These are phyloP conservation scores for Candida ovalis DNA, from an alignment of 805 yeast genomes.

Conservation along the genomic window DNA sequence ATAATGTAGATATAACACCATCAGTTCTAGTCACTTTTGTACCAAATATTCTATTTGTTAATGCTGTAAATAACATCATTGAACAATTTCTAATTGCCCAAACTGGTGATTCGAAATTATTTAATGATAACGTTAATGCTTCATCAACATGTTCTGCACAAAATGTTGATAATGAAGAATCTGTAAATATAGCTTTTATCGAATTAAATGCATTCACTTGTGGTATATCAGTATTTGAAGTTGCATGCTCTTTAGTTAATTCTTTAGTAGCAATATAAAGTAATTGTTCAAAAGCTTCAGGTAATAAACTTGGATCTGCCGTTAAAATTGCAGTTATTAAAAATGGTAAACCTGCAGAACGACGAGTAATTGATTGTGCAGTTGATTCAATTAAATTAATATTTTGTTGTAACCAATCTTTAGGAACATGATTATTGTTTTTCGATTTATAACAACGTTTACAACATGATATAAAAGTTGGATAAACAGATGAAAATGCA, in stretches of 20 bases:
- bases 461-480: slow-evolving; percentile 71
- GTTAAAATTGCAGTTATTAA: slow-evolving; percentile 71
- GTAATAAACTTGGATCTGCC: slow-evolving; percentile 43
- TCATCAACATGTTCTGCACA: slow-evolving; percentile 50
- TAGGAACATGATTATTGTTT: slow-evolving; percentile 37
- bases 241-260: slow-evolving; percentile 28
- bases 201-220: slow-evolving; percentile 94
- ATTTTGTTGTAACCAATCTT: slow-evolving; percentile 57
- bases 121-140: slow-evolving; percentile 58
- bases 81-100: slow-evolving; percentile 94
- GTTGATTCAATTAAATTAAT: slow-evolving; percentile 40
- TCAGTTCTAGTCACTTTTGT: slow-evolving; percentile 36
- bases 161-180: slow-evolving; percentile 55
- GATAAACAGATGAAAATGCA: slow-evolving; percentile 85
- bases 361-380: slow-evolving; percentile 72
- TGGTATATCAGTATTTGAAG: slow-evolving; percentile 65
- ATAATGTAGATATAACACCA: slow-evolving; percentile 21
- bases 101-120: slow-evolving; percentile 56
- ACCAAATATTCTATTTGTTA: slow-evolving; percentile 80
- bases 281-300: slow-evolving; percentile 48
- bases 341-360: slow-evolving; percentile 91
- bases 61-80: slow-evolving; percentile 84
- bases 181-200: slow-evolving; percentile 69
- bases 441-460: slow-evolving; percentile 40
- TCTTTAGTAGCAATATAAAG: slow-evolving; percentile 52